Percentiles rank a stretch among this genome's conserved stretches.
phyloP scores from a whole-genome alignment of 192 early-diverging fungal species.

The Umbelopsis isabellina region DNA sequence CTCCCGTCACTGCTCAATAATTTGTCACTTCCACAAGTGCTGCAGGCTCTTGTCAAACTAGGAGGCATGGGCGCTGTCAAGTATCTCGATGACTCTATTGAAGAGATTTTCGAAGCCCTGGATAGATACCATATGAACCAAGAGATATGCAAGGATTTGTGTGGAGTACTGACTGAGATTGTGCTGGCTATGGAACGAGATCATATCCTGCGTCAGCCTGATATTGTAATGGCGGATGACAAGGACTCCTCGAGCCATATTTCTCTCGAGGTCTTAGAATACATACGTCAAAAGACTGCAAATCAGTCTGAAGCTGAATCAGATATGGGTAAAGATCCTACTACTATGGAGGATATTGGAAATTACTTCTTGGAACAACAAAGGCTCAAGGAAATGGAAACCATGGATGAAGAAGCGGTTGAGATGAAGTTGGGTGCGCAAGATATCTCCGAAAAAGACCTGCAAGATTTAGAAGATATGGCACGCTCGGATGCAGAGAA shows the following conservation, averaged over 20 bases:
- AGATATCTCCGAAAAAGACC: slow-evolving; percentile 1
- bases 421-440: neutral
- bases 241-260: slow-evolving; percentile 18
- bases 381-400: slow-evolving; percentile 28
- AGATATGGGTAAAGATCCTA: neutral
- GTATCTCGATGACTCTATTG: slow-evolving; percentile 56
- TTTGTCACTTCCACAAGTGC: slow-evolving; percentile 52
- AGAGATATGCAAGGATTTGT: slow-evolving; percentile 42
- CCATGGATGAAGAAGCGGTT: slow-evolving; percentile 11
- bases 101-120: slow-evolving; percentile 60
- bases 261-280: slow-evolving; percentile 34
- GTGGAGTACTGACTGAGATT: slow-evolving; percentile 28
- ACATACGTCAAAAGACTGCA: neutral
- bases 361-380: slow-evolving; percentile 44
- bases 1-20: slow-evolving; percentile 43
- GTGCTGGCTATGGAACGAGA: slow-evolving; percentile 21
- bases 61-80: slow-evolving; percentile 44
- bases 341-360: slow-evolving; percentile 47
- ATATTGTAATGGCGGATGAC: slow-evolving; percentile 2
- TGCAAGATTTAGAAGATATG: slow-evolving; percentile 2
- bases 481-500: neutral
- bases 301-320: neutral
- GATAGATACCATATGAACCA: slow-evolving; percentile 54
- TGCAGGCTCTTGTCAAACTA: slow-evolving; percentile 52
- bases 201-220: neutral